phyloP scores from a whole-genome alignment of 1,139 yeast species.

The Geotrichum bryndzae region DNA sequence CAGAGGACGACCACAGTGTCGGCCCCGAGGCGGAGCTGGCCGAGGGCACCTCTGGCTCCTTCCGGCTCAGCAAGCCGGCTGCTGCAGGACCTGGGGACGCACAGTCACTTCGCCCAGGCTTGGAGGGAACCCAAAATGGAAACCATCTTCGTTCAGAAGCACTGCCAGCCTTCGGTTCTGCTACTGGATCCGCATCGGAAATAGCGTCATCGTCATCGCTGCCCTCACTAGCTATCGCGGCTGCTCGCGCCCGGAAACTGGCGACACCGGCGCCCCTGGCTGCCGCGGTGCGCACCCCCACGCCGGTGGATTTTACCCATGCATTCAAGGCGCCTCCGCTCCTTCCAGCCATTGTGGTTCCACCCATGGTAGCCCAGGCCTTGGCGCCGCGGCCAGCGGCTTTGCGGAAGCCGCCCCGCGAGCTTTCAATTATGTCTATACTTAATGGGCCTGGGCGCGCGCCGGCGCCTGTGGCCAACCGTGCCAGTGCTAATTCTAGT shows the following conservation, averaged over 20 bases:
- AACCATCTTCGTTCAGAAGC: neutral
- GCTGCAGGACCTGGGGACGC: neutral
- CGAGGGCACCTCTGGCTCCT: neutral
- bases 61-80: neutral
- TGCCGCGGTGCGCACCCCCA: neutral
- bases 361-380: neutral
- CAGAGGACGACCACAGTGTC: neutral
- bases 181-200: neutral
- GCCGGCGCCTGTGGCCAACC: neutral
- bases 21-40: neutral
- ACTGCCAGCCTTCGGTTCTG: neutral
- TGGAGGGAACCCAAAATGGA: neutral
- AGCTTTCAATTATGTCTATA: neutral
- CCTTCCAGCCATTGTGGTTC: neutral
- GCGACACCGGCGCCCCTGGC: neutral
- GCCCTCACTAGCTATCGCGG: neutral
- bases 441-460: neutral
- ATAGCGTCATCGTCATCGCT: neutral
- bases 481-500: neutral
- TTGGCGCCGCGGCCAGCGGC: neutral
- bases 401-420: neutral
- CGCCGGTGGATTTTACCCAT: neutral
- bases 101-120: no score
- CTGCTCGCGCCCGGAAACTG: neutral
- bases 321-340: neutral